phyloP scores from a whole-genome alignment of 2,329 filamentous ascomycete genomes.

The Botryotinia calthae region DNA sequence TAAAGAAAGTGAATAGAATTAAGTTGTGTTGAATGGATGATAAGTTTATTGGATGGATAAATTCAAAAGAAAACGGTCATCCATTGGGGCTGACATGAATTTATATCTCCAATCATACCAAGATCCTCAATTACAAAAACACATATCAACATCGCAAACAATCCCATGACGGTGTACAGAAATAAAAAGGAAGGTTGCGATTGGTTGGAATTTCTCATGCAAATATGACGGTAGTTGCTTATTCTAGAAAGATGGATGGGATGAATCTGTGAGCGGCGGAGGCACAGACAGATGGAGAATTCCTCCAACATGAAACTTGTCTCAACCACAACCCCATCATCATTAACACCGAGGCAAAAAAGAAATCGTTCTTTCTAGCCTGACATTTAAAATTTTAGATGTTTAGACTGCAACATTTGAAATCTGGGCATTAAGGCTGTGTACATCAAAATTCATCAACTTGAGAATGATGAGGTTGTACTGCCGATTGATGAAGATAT shows the following conservation, averaged over 20 bases:
- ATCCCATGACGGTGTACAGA: background rate
- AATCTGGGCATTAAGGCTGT: slow-evolving; percentile 7
- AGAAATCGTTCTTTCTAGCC: background rate
- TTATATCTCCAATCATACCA: background rate
- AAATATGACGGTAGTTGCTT: background rate
- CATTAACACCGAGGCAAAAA: background rate
- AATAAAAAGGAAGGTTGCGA: slow-evolving; percentile 4
- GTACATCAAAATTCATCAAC: slow-evolving; percentile 1
- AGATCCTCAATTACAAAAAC: background rate
- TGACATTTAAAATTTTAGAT: background rate
- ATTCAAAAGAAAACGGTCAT: background rate
- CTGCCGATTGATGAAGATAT: background rate
- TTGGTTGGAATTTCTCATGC: background rate
- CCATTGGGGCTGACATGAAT: background rate
- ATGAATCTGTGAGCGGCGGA: background rate
- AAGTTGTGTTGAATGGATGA: background rate
- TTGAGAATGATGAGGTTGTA: background rate
- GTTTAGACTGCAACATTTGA: slow-evolving; percentile 1
- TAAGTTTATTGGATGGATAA: background rate
- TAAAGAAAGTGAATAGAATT: background rate
- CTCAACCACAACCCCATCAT: background rate
- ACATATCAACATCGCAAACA: background rate
- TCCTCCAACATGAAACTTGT: slow-evolving; percentile 11
- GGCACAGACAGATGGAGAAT: background rate
- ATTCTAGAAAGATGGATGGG: background rate